phyloP scores from a whole-genome alignment of 2,329 filamentous ascomycete genomes.

The Leptosphaerulina australis region DNA sequence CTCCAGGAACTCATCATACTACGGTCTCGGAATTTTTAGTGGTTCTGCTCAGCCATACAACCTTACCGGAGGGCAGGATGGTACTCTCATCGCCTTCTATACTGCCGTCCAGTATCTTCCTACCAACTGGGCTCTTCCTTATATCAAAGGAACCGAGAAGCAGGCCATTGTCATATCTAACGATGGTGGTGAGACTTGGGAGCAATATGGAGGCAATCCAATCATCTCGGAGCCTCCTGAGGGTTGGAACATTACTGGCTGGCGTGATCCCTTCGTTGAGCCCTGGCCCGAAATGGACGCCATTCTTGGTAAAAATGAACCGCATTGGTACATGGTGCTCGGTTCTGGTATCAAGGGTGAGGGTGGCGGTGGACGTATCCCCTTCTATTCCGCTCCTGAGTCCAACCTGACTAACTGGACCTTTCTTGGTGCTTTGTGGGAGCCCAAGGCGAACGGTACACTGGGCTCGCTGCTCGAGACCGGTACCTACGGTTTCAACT shows the following conservation, averaged over 20 bases:
- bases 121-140: slow-evolving; percentile 54
- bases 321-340: slow-evolving; percentile 55
- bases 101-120: slow-evolving; percentile 55
- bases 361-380: slow-evolving; percentile 54
- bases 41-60: slow-evolving; percentile 59
- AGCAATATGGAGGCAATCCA: slow-evolving; percentile 55
- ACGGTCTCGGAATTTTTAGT: slow-evolving; percentile 60
- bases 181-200: slow-evolving; percentile 56
- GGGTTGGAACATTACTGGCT: slow-evolving; percentile 54
- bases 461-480: slow-evolving; percentile 52
- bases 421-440: slow-evolving; percentile 55
- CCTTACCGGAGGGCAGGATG: slow-evolving; percentile 53
- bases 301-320: slow-evolving; percentile 50
- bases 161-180: slow-evolving; percentile 54
- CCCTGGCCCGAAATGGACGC: slow-evolving; percentile 52
- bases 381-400: slow-evolving; percentile 54
- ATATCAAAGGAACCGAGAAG: slow-evolving; percentile 53
- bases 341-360: slow-evolving; percentile 56
- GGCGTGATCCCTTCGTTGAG: slow-evolving; percentile 42
- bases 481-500: slow-evolving; percentile 56
- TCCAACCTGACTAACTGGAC: slow-evolving; percentile 55
- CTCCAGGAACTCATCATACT: slow-evolving; percentile 50
- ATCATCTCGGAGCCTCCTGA: slow-evolving; percentile 52
- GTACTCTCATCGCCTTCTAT: slow-evolving; percentile 56
- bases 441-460: slow-evolving; percentile 51